Percentiles rank a stretch among this genome's conserved stretches.
These are phyloP conservation scores for Chalciporus pseudorubinellus DNA, from an alignment of 768 basidiomycete genomes.

Conservation along the genomic window DNA sequence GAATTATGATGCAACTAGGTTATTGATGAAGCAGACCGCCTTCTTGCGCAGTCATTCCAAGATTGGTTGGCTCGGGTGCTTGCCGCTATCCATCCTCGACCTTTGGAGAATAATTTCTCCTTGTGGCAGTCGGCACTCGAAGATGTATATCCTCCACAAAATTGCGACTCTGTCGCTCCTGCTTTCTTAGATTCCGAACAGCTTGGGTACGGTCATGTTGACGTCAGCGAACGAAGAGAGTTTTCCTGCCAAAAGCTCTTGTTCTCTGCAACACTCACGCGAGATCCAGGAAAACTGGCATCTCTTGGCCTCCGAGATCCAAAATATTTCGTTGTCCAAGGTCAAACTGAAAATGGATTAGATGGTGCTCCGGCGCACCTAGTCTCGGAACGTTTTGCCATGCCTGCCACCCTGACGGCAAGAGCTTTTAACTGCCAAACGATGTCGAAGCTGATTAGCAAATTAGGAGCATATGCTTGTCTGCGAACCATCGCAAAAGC, in stretches of 20 bases:
- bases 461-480: slow-evolving; percentile 84
- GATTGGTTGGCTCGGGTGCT: slow-evolving; percentile 89
- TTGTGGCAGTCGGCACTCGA: slow-evolving; percentile 4
- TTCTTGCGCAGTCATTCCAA: slow-evolving; percentile 93
- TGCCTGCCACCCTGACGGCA: slow-evolving; percentile 78
- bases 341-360: slow-evolving; percentile 34
- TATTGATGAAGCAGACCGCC: slow-evolving; percentile 96
- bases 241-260: slow-evolving; percentile 89
- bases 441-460: background rate
- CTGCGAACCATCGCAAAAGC: slow-evolving; percentile 76
- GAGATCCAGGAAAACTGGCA: slow-evolving; percentile 90
- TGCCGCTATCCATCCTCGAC: slow-evolving; percentile 58
- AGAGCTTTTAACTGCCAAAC: slow-evolving; percentile 16
- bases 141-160: slow-evolving; percentile 2
- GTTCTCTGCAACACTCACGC: slow-evolving; percentile 94
- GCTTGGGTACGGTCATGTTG: slow-evolving; percentile 36
- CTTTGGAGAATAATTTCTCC: background rate
- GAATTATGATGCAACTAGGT: slow-evolving; percentile 50
- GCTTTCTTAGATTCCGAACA: slow-evolving; percentile 40
- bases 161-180: slow-evolving; percentile 56
- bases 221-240: slow-evolving; percentile 54
- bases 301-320: slow-evolving; percentile 75
- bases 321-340: slow-evolving; percentile 86
- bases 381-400: slow-evolving; percentile 72
- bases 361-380: slow-evolving; percentile 46